phyloP scores from a whole-genome alignment of 306 rosid genomes.

The Bauhinia variegata region DNA sequence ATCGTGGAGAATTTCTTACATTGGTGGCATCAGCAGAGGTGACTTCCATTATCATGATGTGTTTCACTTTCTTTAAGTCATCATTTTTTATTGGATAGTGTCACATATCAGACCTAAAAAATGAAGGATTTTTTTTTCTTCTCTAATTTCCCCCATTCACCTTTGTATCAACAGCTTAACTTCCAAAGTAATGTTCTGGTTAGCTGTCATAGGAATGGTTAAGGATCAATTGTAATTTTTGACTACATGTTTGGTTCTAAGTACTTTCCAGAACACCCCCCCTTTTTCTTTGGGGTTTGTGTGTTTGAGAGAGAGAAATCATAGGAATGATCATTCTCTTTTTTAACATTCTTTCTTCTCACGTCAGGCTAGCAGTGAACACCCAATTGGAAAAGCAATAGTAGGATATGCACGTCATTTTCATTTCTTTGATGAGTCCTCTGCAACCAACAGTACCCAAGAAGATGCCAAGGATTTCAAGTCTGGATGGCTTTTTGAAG shows the following conservation, averaged over 20 bases:
- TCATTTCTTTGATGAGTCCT: conserved; percentile 80
- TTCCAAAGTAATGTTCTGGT: conserved; percentile 27
- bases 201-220: conserved; percentile 22
- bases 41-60: conserved; percentile 34
- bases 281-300: neutral
- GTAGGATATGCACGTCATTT: conserved; percentile 88
- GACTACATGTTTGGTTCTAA: conserved; percentile 15
- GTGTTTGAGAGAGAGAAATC: neutral
- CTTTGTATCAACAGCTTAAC: conserved; percentile 6
- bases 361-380: conserved; percentile 94
- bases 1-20: conserved; percentile 88
- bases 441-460: conserved; percentile 48
- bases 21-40: conserved; percentile 99
- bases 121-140: conserved; percentile 19
- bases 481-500: conserved; percentile 85
- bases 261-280: conserved; percentile 6
- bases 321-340: conserved; percentile 14
- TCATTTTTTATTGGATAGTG: conserved; percentile 1
- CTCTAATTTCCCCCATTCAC: conserved; percentile 10
- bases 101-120: conserved; percentile 1
- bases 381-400: conserved; percentile 93
- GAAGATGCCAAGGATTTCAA: conserved; percentile 47
- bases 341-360: conserved; percentile 15
- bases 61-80: conserved; percentile 24
- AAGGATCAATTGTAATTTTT: conserved; percentile 4